These are phyloP conservation scores for Metschnikowia similis DNA, from an alignment of 805 yeast genomes.

Conservation along the genomic window DNA sequence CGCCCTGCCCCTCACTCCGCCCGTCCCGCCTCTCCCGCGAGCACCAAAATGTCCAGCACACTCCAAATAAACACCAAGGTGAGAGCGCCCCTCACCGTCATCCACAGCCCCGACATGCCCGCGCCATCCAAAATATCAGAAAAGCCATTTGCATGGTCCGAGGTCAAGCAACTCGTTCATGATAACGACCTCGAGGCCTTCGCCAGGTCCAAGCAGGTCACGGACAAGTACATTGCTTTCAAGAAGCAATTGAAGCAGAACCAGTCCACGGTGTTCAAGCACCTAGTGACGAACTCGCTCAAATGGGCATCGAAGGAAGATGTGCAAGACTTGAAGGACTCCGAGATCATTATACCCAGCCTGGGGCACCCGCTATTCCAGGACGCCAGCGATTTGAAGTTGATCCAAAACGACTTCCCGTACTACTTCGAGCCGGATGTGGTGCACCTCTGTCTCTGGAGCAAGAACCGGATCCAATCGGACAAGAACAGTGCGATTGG, in stretches of 20 bases:
- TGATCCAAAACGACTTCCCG: conserved; percentile 60
- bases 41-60: conserved; percentile 6
- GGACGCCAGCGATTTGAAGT: conserved; percentile 39
- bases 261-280: conserved; percentile 43
- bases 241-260: conserved; percentile 35
- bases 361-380: conserved; percentile 40
- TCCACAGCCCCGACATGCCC: conserved; percentile 36
- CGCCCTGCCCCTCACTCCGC: background rate
- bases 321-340: conserved; percentile 15
- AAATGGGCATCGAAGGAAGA: conserved; percentile 43
- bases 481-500: conserved; percentile 50
- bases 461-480: conserved; percentile 50
- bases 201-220: conserved; percentile 44
- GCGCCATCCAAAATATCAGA: conserved; percentile 30
- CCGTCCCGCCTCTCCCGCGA: background rate
- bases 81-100: conserved; percentile 8
- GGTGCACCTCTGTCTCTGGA: conserved; percentile 64
- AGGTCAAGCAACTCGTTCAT: conserved; percentile 33
- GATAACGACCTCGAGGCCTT: conserved; percentile 43
- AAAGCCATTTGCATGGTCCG: conserved; percentile 46
- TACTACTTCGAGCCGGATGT: conserved; percentile 53
- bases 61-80: conserved; percentile 6
- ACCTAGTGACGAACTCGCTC: conserved; percentile 45
- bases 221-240: conserved; percentile 44
- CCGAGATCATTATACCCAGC: conserved; percentile 18